phyloP scores from a whole-genome alignment of 805 yeast species.

The Wickerhamiella qilinensis region DNA sequence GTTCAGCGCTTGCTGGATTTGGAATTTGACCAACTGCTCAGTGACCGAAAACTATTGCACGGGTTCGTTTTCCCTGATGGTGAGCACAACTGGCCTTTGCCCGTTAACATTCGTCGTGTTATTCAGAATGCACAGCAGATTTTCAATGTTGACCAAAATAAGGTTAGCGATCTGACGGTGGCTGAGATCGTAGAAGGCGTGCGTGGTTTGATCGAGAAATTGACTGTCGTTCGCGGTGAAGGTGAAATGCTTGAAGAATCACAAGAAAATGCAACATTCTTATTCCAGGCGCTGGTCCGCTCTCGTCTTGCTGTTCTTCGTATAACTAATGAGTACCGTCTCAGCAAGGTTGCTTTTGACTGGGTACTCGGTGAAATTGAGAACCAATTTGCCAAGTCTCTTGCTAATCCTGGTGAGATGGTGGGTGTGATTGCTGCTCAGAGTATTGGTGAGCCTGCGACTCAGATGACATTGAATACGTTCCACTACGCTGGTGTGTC shows the following conservation, averaged over 20 bases:
- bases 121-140: conserved; percentile 95
- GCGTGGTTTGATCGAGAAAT: conserved; percentile 43
- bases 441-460: conserved; percentile 96
- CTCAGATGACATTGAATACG: conserved; percentile 93
- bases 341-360: conserved; percentile 73
- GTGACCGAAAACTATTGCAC: conserved; percentile 70
- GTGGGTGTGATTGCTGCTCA: conserved; percentile 97
- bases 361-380: conserved; percentile 95
- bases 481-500: conserved; percentile 98
- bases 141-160: conserved; percentile 80
- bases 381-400: conserved; percentile 77
- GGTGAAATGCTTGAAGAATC: conserved; percentile 64
- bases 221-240: conserved; percentile 71
- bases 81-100: conserved; percentile 94
- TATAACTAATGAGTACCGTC: conserved; percentile 76
- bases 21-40: conserved; percentile 62
- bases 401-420: conserved; percentile 96
- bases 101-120: conserved; percentile 92
- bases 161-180: conserved; percentile 78
- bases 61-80: conserved; percentile 74
- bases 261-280: conserved; percentile 75
- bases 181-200: conserved; percentile 67
- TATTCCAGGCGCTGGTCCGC: conserved; percentile 83
- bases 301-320: conserved; percentile 85
- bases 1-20: conserved; percentile 66